Evolutionary conservation across 352 stramenopile genomes (phyloP), one percentile per base, ranked within the genome.

Genomic region (Pythium myriotylum): DNA sequence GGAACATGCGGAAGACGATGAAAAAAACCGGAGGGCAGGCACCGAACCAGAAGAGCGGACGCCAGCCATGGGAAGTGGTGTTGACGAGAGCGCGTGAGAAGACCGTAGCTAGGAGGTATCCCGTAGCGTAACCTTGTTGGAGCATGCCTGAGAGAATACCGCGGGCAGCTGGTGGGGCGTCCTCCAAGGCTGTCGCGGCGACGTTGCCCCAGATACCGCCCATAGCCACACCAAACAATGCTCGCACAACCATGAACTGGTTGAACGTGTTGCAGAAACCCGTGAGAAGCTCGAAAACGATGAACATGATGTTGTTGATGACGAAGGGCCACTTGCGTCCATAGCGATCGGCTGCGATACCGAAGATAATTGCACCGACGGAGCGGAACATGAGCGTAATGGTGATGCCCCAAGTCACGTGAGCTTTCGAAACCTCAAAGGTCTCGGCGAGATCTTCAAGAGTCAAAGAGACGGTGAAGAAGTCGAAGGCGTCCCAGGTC

Each of bases 401-500:
- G n/a, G 74, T 79, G 43, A 83, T 83, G 12, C 74, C 74, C 74
- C 74, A 83, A 40, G 74, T 83, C 43, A 83, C 76, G 61, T 83
- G 71, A 14, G 66, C 61, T 22, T 74, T 78, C 40, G 14, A 62
- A 57, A 74, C 73, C 49, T 26, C 69, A 50, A 80, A 83, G 40
- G 76, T 63, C 59, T 80, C 59, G 14, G 72, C 68, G n/a, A 83
- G 60, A 2, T 83, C 69, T 14, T 71, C 60, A 45, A 83, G 66
- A 3, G 74, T 83, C 55, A 83, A 56, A 0, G 74, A 79, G 39
- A 80, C 74, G 16, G 74, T 83, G 69, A 83, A 83, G 70, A 83
- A 83, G 60, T 83, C 74, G 45, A 83, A 83, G 6, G 69, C 74
- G 45, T 83, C 74, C 74, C 72, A 83, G 14, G 59, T 68, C 72